Base-by-base conservation (phyloP, 2,329 filamentous ascomycete species). In the Cryphonectria carpinicola region DNA sequence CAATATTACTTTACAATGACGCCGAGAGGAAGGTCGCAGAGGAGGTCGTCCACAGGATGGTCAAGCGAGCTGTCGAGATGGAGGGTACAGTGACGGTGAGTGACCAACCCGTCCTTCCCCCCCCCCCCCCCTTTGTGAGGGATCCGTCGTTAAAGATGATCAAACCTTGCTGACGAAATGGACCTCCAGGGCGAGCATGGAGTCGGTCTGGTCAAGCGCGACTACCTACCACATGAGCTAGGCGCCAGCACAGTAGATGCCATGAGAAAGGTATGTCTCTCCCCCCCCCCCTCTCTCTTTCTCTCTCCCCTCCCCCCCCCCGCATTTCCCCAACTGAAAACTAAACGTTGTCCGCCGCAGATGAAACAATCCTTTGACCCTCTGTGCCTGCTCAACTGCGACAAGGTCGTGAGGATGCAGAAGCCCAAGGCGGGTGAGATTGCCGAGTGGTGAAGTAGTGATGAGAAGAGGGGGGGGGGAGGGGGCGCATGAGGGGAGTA, bases 341-440 rank as follows among this genome's bases (percentile, higher is more conserved):
- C 52, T 60, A n/a, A 37, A 37, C 7, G 49, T 52, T 35, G 14
- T 32, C 46, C 17, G 6, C 8, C 58, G 73, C 74, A 93, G 90
- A 89, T 95, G 79, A 96, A 96, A 84, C 85, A 89, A 76, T 91
- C 93, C 0, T 92, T 94, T 73, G 93, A 96, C 79, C 93, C 93
- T 3, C 82, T 94, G 43, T 91, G 87, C 75, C 80, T 92, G 68
- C 84, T 91, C 67, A 92, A 92, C 81, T 89, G 87, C 75, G 90
- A 92, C 82, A 92, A 92, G 82, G 85, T 92, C 32, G 81, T 92
- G 17, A 85, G 90, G 70, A 84, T 91, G 76, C 83, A 91, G 80
- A 84, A 82, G 75, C 85, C 86, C 28, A 83, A 83, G 76, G 76
- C 82, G 0, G 86, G 84, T 22, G 84, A 86, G 80, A 75, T 85